Percentiles rank a stretch among this genome's conserved stretches.
phyloP scores from a whole-genome alignment of 345 rosid species.

The Lepidium sativum region DNA sequence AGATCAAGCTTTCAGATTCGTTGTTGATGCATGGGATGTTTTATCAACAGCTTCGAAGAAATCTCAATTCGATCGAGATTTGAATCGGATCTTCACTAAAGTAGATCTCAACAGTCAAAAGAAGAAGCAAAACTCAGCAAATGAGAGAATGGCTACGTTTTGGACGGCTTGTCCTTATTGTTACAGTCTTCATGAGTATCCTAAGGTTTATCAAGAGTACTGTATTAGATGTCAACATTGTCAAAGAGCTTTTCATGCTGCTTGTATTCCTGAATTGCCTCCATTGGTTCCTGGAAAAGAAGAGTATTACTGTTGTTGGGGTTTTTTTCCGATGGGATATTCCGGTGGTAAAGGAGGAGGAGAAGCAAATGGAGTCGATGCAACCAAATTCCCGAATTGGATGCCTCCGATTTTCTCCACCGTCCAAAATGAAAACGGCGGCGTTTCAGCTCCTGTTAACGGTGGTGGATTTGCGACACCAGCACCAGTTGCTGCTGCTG shows the following conservation, averaged over 20 bases:
- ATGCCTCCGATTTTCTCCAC: constrained; percentile 37
- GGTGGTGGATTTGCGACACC: neutral
- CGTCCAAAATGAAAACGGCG: neutral
- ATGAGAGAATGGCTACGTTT: constrained; percentile 42
- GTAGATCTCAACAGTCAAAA: constrained; percentile 41
- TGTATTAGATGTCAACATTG: constrained; percentile 78
- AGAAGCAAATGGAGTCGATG: constrained; percentile 13
- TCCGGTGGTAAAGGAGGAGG: constrained; percentile 26
- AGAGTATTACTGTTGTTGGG: constrained; percentile 83
- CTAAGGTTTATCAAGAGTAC: constrained; percentile 64
- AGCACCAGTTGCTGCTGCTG: neutral
- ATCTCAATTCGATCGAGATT: constrained; percentile 47
- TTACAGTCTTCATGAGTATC: constrained; percentile 67
- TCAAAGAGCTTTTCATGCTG: constrained; percentile 67
- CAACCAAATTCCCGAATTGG: constrained; percentile 43
- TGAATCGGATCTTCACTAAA: constrained; percentile 43
- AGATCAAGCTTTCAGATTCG: constrained; percentile 78
- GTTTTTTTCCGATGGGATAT: constrained; percentile 72
- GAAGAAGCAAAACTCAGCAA: constrained; percentile 19
- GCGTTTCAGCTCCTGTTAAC: constrained; percentile 4
- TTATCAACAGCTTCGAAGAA: constrained; percentile 53
- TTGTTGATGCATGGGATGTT: constrained; percentile 77
- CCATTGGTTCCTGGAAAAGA: constrained; percentile 75
- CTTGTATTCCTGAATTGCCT: constrained; percentile 46
- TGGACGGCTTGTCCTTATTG: constrained; percentile 97